Conservation (phyloP, 2,329 filamentous ascomycete species). For the Fusarium hostae region DNA sequence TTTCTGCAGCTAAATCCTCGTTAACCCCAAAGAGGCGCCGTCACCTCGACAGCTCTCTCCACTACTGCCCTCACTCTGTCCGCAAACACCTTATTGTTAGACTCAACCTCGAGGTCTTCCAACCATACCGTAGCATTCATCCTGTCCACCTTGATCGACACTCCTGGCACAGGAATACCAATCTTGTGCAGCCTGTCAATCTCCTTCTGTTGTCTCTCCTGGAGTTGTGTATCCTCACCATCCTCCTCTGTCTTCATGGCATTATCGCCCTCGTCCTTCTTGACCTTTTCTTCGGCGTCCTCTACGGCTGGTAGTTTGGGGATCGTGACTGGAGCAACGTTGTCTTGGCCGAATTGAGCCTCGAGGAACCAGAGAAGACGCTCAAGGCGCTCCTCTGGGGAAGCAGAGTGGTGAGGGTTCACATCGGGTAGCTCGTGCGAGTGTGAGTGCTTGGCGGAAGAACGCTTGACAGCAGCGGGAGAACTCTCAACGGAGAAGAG, state of each 20-base stretch:
- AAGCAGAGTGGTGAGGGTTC: conserved; percentile 80
- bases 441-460: conserved; percentile 49
- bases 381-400: conserved; percentile 79
- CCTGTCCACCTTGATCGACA: conserved; percentile 89
- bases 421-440: conserved; percentile 57
- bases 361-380: conserved; percentile 96
- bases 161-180: conserved; percentile 89
- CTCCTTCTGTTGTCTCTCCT: conserved; percentile 73
- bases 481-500: conserved; percentile 92
- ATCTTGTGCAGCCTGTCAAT: conserved; percentile 81
- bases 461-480: conserved; percentile 89
- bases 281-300: conserved; percentile 48
- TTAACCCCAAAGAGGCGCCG: conserved; percentile 75
- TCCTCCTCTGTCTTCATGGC: conserved; percentile 50
- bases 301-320: conserved; percentile 63
- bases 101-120: conserved; percentile 91
- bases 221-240: conserved; percentile 57
- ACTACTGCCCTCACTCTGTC: conserved; percentile 91
- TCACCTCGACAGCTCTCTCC: conserved; percentile 88
- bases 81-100: conserved; percentile 78
- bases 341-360: conserved; percentile 89
- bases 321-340: conserved; percentile 79
- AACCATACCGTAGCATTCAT: conserved; percentile 90
- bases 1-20: not conserved
- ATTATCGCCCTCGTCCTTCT: conserved; percentile 53